Base-by-base conservation (phyloP, 1,284 basidiomycete genomes). In the Heterobasidion occidentale region DNA sequence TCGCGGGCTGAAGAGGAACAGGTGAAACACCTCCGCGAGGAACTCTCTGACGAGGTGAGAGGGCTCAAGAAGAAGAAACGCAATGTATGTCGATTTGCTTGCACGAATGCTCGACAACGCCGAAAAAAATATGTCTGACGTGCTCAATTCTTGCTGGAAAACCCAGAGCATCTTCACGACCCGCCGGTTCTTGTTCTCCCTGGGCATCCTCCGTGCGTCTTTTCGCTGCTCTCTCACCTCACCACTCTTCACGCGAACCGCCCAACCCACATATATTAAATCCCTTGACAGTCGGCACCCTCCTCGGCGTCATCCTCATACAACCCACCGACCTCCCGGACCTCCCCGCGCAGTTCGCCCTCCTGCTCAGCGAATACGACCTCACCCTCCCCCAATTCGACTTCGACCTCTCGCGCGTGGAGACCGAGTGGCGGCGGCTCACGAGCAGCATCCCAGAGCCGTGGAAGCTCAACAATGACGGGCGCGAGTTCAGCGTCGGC, bases 401-500 rank as follows among this genome's bases (percentile, higher is more conserved):
- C 3, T 70, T 88, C 38, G 84, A 86, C 66, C 73, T 88, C 56
- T 78, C 84, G 9, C 75, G 77, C 6, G 73, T 89, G 8, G 86
- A 89, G 68, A 60, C 70, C 15, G 88, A 90, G 68, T 90, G 87
- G 85, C 75, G 72, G 47, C 74, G 79, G 53, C 66, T 90, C n/a
- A 76, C 79, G 55, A 78, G 73, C 64, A 82, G 74, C 60, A 83
- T 86, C 9, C 86, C 90, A 3, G 88, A 86, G 65, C 75, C 82
- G 2, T 90, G 81, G 90, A 91, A 89, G 71, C 78, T 94, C 60
- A 88, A 87, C 63, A 86, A 80, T 20, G 88, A 90, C 59, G 88
- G 88, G 2, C 76, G 92, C 54, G 92, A 94, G 68, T 96, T 96
- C 63, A 79, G 84, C 59, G 88, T 90, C 2, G 94, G 94, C 19